Base-by-base conservation (phyloP, 768 basidiomycete genomes). In the Auricularia sp. region DNA sequence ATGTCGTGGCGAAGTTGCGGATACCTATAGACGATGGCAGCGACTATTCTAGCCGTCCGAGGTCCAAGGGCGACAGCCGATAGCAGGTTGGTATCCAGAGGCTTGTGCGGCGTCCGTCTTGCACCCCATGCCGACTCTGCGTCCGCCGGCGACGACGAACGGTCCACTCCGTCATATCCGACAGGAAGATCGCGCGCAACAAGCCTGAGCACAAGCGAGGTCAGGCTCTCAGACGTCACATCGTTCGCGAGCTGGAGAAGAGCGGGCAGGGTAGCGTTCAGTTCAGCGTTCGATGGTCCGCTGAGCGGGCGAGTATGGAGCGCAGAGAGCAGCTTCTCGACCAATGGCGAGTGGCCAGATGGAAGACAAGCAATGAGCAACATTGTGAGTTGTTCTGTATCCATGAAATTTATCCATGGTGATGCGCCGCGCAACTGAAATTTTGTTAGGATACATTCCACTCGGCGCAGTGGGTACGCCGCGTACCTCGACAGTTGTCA, bases 371-470 rank as follows among this genome's bases (percentile, higher is more conserved):
- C 47, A 5, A 83, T 81, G 11, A 90, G 69, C 5, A 83, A 73
- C 4, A 72, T 67, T 3, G 83, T 73, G 2, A 85, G 70, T 16
- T 79, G 78, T 2, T 74, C 68, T 2, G 73, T 69, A 4, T 75
- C 71, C 68, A 87, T 79, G 69, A 82, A 88, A 47, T 75, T 78
- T 54, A 88, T 75, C 89, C 89, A 92, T 14, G 81, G 61, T n/a
- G 5, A 6, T 51, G 47, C 47, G 18, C 47, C 47, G 47, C 21
- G 18, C 47, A 51, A 14, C 21, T 51, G 62, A 54, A 62, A 62
- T 63, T 29, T 29, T 2, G 29, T 29, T 29, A 29, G 29, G 29
- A 29, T 29, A 29, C 29, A 29, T 29, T 29, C 3, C 29, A 29
- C 29, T 29, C 2, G 29, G 29, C 29, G 29, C 29, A 29, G 29